phyloP scores from a whole-genome alignment of 2,329 filamentous ascomycete species.

The Graphiopsis chlorocephala region DNA sequence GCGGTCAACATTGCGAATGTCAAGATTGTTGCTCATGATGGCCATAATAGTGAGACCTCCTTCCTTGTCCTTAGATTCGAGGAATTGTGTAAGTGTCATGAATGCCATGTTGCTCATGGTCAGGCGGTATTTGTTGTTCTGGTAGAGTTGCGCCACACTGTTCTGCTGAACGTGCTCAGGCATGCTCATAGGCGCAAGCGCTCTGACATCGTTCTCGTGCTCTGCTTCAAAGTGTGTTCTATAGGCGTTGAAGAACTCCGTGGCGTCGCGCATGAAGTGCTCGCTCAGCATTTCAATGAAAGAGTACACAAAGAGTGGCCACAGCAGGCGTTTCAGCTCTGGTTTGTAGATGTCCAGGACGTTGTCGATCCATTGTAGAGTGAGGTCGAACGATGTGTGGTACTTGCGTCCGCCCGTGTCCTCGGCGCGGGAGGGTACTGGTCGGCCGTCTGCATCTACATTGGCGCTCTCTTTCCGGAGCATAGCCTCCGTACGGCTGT shows the following conservation, averaged over 20 bases:
- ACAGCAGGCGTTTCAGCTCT: conserved; percentile 81
- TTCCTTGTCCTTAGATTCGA: conserved; percentile 80
- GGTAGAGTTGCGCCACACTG: conserved; percentile 74
- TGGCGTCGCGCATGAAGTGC: conserved; percentile 68
- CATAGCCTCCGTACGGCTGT: conserved; percentile 86
- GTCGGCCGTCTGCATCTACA: conserved; percentile 75
- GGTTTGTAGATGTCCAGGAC: conserved; percentile 94
- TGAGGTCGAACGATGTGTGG: conserved; percentile 59
- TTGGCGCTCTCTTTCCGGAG: conserved; percentile 87
- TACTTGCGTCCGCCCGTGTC: conserved; percentile 75
- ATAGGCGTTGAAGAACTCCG: conserved; percentile 69
- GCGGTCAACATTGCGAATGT: conserved; percentile 59
- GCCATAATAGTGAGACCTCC: conserved; percentile 76
- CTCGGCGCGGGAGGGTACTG: conserved; percentile 63
- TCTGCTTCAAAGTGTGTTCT: conserved; percentile 69
- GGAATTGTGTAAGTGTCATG: conserved; percentile 77
- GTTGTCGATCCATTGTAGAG: conserved; percentile 74
- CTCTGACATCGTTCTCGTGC: conserved; percentile 76
- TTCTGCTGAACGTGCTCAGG: conserved; percentile 78
- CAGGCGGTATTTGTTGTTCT: conserved; percentile 81
- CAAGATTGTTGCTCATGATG: conserved; percentile 63
- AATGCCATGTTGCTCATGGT: conserved; percentile 85
- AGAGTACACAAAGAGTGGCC: conserved; percentile 93
- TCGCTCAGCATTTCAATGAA: conserved; percentile 76
- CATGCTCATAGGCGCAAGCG: conserved; percentile 69